These are phyloP conservation scores for Ustilago trichophora DNA, from an alignment of 1,284 basidiomycete genomes.

Conservation along the genomic window DNA sequence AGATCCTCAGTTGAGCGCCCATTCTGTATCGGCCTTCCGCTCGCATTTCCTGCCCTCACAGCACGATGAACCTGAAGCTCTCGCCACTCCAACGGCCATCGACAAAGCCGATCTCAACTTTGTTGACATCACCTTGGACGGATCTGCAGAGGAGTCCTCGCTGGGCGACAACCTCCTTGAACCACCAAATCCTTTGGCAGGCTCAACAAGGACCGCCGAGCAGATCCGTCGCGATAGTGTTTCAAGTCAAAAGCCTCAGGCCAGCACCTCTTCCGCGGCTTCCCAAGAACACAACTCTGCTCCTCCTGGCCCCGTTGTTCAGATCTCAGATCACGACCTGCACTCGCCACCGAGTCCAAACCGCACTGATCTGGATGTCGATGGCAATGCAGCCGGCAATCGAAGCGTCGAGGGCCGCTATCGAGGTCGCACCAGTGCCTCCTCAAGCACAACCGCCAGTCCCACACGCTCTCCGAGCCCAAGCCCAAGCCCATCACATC, in stretches of 20 bases:
- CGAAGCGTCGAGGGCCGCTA: conserved; percentile 34
- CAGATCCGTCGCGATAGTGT: conserved; percentile 37
- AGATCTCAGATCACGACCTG: neutral
- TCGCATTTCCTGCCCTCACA: neutral
- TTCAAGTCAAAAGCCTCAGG: conserved; percentile 12
- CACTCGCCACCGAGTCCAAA: conserved; percentile 15
- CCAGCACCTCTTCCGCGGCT: neutral
- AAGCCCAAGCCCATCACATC: conserved; percentile 15
- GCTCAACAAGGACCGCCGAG: conserved; percentile 28
- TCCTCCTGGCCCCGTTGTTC: neutral
- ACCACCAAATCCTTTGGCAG: conserved; percentile 10
- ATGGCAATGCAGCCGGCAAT: neutral
- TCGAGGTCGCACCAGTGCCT: conserved; percentile 23
- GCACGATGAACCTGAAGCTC: neutral
- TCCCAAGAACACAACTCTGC: neutral
- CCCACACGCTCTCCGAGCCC: conserved; percentile 9
- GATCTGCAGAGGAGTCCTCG: neutral
- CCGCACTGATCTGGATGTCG: neutral
- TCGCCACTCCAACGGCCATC: neutral
- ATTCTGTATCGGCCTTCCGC: neutral
- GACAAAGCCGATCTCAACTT: conserved; percentile 43
- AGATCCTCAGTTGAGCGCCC: no score
- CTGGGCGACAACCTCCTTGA: neutral
- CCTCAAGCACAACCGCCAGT: conserved; percentile 31
- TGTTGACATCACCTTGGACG: conserved; percentile 40